Evolutionary conservation across 345 rosid species (phyloP).

Genomic region (Tarenaya hassleriana): DNA sequence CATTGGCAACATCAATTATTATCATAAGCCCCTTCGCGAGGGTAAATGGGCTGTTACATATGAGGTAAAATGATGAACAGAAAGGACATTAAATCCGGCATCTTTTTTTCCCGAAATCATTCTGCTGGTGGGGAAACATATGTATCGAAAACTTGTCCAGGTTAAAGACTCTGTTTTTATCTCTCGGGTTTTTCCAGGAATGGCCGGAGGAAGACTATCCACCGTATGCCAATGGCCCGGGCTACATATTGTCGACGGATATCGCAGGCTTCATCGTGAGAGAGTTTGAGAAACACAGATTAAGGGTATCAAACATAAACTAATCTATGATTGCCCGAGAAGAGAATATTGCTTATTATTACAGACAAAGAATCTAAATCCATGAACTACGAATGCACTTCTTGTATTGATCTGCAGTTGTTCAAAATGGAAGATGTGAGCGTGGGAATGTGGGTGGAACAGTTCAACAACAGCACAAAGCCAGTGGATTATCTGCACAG

Average conservation of each 20-base stretch:
- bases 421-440: slow-evolving; percentile 91
- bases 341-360: background rate
- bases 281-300: slow-evolving; percentile 53
- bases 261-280: slow-evolving; percentile 46
- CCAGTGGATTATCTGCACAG: slow-evolving; percentile 58
- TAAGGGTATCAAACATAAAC: slow-evolving; percentile 34
- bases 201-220: slow-evolving; percentile 90
- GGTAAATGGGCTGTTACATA: slow-evolving; percentile 83
- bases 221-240: slow-evolving; percentile 80
- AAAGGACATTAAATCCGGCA: background rate
- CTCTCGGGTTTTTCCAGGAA: slow-evolving; percentile 36
- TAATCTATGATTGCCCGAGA: no score
- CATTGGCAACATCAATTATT: slow-evolving; percentile 68
- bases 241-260: slow-evolving; percentile 58
- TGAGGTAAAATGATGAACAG: slow-evolving; percentile 40
- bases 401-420: slow-evolving; percentile 30
- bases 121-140: no score
- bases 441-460: slow-evolving; percentile 85
- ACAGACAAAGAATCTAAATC: background rate
- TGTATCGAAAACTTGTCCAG: no score
- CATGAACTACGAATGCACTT: background rate
- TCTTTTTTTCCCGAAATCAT: no score
- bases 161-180: background rate
- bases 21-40: slow-evolving; percentile 59
- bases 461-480: slow-evolving; percentile 47